A percentile compares a stretch with the other conserved stretches of the same genome.
These are phyloP conservation scores for Moringa oleifera DNA, from an alignment of 345 rosid genomes.

Conservation along the genomic window DNA sequence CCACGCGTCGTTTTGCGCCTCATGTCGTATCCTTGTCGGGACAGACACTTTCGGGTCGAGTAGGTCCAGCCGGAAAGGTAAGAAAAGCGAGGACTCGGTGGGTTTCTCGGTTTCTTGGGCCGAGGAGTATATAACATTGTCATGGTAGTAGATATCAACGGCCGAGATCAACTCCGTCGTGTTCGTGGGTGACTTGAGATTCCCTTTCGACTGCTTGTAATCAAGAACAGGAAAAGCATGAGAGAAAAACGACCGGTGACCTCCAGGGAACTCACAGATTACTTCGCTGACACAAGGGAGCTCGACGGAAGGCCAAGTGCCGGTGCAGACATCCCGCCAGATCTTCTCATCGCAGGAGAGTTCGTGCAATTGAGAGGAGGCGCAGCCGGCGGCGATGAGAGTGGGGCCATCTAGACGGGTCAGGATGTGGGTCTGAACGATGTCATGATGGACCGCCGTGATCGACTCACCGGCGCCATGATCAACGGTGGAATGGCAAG, in stretches of 20 bases:
- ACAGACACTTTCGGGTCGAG: slow-evolving; percentile 47
- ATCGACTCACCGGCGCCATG: slow-evolving; percentile 6
- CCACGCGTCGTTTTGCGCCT: slow-evolving; percentile 34
- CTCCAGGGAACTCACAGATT: slow-evolving; percentile 37
- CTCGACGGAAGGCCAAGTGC: slow-evolving; percentile 50
- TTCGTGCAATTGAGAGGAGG: slow-evolving; percentile 34
- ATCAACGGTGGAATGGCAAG: too few species aligned
- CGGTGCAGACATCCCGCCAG: slow-evolving; percentile 37
- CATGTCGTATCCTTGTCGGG: slow-evolving; percentile 21
- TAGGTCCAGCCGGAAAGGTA: slow-evolving; percentile 63
- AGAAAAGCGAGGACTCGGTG: slow-evolving; percentile 42
- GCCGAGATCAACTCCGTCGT: slow-evolving; percentile 48
- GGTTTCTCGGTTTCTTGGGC: slow-evolving; percentile 38
- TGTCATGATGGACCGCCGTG: slow-evolving; percentile 41
- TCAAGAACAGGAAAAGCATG: slow-evolving; percentile 39
- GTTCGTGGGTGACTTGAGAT: not conserved
- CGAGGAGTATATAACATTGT: slow-evolving; percentile 38
- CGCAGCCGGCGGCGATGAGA: slow-evolving; percentile 37
- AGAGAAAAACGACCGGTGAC: slow-evolving; percentile 55
- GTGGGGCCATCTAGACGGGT: slow-evolving; percentile 62
- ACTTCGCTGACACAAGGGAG: slow-evolving; percentile 21
- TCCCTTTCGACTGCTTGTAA: not conserved
- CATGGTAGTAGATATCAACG: slow-evolving; percentile 57
- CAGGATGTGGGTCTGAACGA: slow-evolving; percentile 45
- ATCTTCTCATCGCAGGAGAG: slow-evolving; percentile 38